Evolutionary conservation across 352 stramenopile genomes (phyloP), one percentile per base, ranked within the genome.

Genomic region (Phytophthora ramorum): DNA sequence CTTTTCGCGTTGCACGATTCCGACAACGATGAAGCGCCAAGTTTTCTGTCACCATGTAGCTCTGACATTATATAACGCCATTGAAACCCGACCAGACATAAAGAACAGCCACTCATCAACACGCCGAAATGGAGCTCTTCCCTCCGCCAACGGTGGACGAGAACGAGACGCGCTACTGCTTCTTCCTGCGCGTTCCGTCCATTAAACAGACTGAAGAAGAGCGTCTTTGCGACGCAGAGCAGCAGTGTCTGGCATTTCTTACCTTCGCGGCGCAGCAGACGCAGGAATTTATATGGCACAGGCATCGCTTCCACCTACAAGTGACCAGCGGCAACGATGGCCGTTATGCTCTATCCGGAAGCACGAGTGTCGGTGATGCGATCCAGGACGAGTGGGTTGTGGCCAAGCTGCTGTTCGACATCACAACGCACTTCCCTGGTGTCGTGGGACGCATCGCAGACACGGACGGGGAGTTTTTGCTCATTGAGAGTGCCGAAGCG

Each of bases 341-440:
- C 43, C 26, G 47, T 61, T 82, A 78, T 69, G 71, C 71, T 61
- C 51, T 88, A 52, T 49, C 63, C 3, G 79, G 78, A 12, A 32
- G 72, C 13, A 81, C 78, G 7, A 48, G 41, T 30, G 78, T 90
- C 9, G 79, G 80, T 4, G 78, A 90, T 65, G 83, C 82, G 28
- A 78, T 92, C 55, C 71, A 85, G 68, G 85, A 94, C 59, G 85
- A 92, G 47, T 94, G 85, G 83, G 71, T 92, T 2, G 48, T 87
- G 4, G 75, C 71, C 9, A 71, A 71, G 19, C 65, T 91, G 8
- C 46, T 91, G 9, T 74, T 79, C n/a, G 67, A 75, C 54, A 61
- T 92, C 34, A 85, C 81, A 1, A 66, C 26, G 16, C 52, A 38
- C 12, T 70, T 81, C 43, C 53, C 62, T 24, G 46, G 71, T 19